These are phyloP conservation scores for Olyra latifolia DNA, from an alignment of 176 grass and related monocot species.

Conservation along the genomic window DNA sequence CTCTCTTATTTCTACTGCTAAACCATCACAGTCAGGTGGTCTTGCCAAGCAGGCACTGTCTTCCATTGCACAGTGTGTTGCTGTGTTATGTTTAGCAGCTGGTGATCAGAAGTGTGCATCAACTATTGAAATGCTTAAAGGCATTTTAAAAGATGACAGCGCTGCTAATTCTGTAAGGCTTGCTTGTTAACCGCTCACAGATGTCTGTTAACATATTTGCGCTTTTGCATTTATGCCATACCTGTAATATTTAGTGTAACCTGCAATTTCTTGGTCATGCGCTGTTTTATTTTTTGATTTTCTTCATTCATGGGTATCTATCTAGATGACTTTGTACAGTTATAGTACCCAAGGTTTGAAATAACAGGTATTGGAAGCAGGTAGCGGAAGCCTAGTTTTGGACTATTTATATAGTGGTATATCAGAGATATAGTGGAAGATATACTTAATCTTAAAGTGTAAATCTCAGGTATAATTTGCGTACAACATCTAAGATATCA, in stretches of 20 bases:
- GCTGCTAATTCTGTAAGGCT: conserved; percentile 61
- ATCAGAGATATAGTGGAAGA: too few relatives aligned
- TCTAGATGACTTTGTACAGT: neutral
- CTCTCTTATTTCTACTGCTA: conserved; percentile 82
- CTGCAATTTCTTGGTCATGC: neutral
- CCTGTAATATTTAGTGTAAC: neutral
- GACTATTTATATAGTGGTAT: too few relatives aligned
- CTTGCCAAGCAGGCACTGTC: conserved; percentile 85
- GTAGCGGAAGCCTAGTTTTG: too few relatives aligned
- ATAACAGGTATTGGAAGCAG: too few relatives aligned
- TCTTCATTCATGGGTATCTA: neutral
- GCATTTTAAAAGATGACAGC: conserved; percentile 79
- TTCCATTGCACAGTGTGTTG: conserved; percentile 92
- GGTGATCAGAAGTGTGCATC: conserved; percentile 84
- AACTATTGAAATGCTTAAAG: conserved; percentile 93
- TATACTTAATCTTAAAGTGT: too few relatives aligned
- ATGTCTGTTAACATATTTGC: neutral
- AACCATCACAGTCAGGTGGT: conserved; percentile 75
- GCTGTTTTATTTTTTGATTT: neutral
- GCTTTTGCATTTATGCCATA: neutral
- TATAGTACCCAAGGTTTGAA: neutral
- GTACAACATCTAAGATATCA: too few relatives aligned
- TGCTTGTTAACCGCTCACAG: neutral
- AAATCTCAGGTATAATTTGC: too few relatives aligned
- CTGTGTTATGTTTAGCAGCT: conserved; percentile 87